These are phyloP conservation scores for Knufia petricola DNA, from an alignment of 2,329 filamentous ascomycete genomes.

Conservation along the genomic window DNA sequence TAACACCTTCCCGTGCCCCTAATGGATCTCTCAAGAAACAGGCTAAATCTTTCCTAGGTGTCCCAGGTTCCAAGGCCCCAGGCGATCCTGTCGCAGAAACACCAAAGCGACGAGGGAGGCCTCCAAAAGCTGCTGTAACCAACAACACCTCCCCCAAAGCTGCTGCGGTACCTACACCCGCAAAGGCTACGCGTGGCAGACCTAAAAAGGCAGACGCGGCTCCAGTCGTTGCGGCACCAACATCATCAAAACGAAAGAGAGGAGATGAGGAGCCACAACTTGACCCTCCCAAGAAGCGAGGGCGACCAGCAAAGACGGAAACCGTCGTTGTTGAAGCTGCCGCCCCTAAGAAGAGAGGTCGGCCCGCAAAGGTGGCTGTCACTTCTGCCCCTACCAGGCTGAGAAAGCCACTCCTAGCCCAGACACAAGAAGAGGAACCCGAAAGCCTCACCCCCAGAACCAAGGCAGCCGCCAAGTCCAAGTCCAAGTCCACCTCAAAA, in stretches of 20 bases:
- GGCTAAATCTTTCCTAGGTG: constrained; percentile 4
- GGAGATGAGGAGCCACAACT: background rate
- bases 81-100: background rate
- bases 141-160: background rate
- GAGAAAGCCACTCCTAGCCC: background rate
- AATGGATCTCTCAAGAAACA: constrained; percentile 10
- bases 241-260: constrained; percentile 7
- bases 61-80: background rate
- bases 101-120: constrained; percentile 8
- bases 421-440: background rate
- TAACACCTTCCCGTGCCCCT: background rate
- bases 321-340: constrained; percentile 1
- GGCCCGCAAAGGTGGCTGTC: background rate
- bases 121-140: constrained; percentile 4
- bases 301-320: background rate
- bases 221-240: constrained; percentile 3
- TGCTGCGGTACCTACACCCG: background rate
- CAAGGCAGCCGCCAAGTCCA: constrained; percentile 1
- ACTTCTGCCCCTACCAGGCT: background rate
- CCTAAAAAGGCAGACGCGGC: constrained; percentile 6
- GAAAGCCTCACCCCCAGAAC: background rate
- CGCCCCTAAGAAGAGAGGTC: constrained; percentile 4
- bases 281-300: background rate
- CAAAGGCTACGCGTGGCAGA: background rate
- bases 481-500: background rate